Evolutionary conservation across 179 eudicot species (phyloP), one percentile per base, ranked within the genome.

Genomic region (Gypsophila paniculata): DNA sequence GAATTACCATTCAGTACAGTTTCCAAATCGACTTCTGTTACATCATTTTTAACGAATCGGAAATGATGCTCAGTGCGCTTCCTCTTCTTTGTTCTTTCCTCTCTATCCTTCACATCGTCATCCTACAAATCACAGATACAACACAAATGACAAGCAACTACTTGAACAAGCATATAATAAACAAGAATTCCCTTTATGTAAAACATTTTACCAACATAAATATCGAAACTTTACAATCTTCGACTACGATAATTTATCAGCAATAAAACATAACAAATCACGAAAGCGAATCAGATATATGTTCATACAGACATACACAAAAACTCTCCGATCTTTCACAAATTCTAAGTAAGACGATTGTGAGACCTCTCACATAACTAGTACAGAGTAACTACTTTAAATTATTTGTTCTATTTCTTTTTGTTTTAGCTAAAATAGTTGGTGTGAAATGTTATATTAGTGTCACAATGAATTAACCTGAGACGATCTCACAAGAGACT

Each of bases 51-150:
- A 2, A 67, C 55, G 11, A 61, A 74, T 14, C 61, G 32, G 32
- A 38, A 34, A 49, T 77, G 81, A 60, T 70, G 78, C 52, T 81
- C 87, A 38, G 72, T 53, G 39, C 85, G 75, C 68, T 62, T 54
- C 81, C 85, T 86, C 83, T 86, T 88, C 70, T 71, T 51, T 36
- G 75, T 77, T 69, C 78, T 76, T 75, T 78, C 87, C 73, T 64
- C 83, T 66, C 62, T 79, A 46, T 68, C 79, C 34, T 78, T 74
- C 53, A 49, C 36, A 32, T 82, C 78, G 29, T 84, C 96, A 78
- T 86, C 90, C 84, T 83, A 77, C 23, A 65, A 64, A 71, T 22
- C 46, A 65, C 34, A 78, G 8, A 38, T 14, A 70, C 21, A 59
- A 52, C 49, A 9, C n/a, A 62, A 22, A 51, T 9, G 59, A 22